A percentile compares a stretch with the other conserved stretches of the same genome.
These are phyloP conservation scores for Citrus sinensis DNA, from an alignment of 345 rosid species.

Conservation along the genomic window DVS_A1.0 CM039165.1:30553001-30553500, in stretches of 20 bases:
- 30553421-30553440: not conserved
- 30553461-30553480: not conserved
- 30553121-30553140: no score
- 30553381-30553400: not conserved
- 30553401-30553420: not conserved
- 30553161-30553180: no score
- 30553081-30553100: not conserved
- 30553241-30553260: not conserved
- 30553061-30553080: no score
- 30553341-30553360: not conserved
- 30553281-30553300: no score
- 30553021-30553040: no score
- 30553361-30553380: not conserved
- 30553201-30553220: not conserved
- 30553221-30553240: not conserved
- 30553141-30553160: not conserved
- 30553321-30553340: not conserved
- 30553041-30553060: no score
- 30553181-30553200: not conserved
- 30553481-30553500: no score
- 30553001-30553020: no score
- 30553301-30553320: no score
- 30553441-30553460: not conserved
- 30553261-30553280: not conserved
- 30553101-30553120: not conserved